Percentiles rank a stretch among this genome's conserved stretches.
phyloP scores from a whole-genome alignment of 371 early-diverging fungal genomes.

The Rhizomucor miehei region DNA sequence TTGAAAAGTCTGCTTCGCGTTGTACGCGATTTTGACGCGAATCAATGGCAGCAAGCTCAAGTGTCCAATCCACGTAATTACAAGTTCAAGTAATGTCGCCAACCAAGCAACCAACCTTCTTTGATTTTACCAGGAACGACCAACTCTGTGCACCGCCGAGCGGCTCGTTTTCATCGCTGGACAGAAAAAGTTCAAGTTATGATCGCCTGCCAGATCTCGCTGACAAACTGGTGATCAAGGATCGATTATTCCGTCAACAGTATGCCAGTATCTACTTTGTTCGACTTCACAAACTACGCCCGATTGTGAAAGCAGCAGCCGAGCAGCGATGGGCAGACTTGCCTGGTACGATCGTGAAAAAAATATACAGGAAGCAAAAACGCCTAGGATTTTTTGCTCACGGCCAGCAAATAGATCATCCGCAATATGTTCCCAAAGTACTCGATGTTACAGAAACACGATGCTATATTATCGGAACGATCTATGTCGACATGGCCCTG shows the following conservation, averaged over 20 bases:
- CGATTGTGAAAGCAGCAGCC: slow-evolving; percentile 49
- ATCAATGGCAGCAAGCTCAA: too few relatives aligned
- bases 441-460: slow-evolving; percentile 65
- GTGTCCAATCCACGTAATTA: too few relatives aligned
- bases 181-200: slow-evolving; percentile 21
- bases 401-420: slow-evolving; percentile 18
- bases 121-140: neutral
- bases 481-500: slow-evolving; percentile 78
- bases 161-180: slow-evolving; percentile 5
- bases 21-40: too few relatives aligned
- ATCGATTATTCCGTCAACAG: slow-evolving; percentile 64
- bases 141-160: slow-evolving; percentile 1
- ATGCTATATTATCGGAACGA: slow-evolving; percentile 81
- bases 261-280: slow-evolving; percentile 84
- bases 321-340: slow-evolving; percentile 48
- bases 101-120: too few relatives aligned
- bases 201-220: slow-evolving; percentile 37
- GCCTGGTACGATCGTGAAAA: slow-evolving; percentile 19
- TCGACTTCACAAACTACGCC: slow-evolving; percentile 66
- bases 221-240: slow-evolving; percentile 44
- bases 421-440: slow-evolving; percentile 56
- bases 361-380: neutral
- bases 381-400: neutral
- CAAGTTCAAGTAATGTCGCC: too few relatives aligned
- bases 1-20: too few relatives aligned